Evolutionary conservation across 2,329 filamentous ascomycete species (phyloP), one percentile per base, ranked within the genome.

Genomic region (Ceratocystis variospora): DNA sequence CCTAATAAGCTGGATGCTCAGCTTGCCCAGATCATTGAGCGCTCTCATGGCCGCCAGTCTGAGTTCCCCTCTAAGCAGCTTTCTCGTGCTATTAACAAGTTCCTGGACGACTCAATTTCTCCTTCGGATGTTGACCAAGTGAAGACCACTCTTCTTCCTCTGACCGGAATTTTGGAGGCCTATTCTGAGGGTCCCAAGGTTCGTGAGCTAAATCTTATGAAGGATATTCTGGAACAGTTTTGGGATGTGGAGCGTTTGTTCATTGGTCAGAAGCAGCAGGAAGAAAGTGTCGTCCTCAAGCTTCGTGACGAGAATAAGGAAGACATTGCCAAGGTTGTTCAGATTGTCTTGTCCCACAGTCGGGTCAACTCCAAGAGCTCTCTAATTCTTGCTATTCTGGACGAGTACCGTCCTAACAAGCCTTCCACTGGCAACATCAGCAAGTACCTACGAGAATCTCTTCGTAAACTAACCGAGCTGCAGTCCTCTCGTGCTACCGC

Each of bases 221-320:
- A 86, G 70, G 80, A 80, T 44, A 80, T 97, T n/a, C 79, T 99
- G 57, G 82, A 90, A 70, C 79, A 87, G 72, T 99, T 96, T 79
- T 88, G 84, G 72, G 81, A 86, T 33, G 86, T 96, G 7, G 94
- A 99, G 81, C 84, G 82, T 70, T 83, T 95, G 53, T 99, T 99
- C 80, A 90, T 90, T 46, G 87, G 88, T 61, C 87, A 90, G 70
- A 88, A 88, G 70, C 83, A 83, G 69, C 89, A 96, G 71, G 92
- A 97, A 70, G 94, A 99, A 74, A 91, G 96, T 72, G 91, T 96
- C 69, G 87, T 99, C 68, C 83, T 99, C 64, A 90, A 88, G 75
- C 88, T 99, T 17, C 88, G 94, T 80, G 94, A 99, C 71, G 89
- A 96, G 79, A 88, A 99, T 81, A 96, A 93, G 80, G 94, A 97